Evolutionary conservation across 164 flowering plant species (phyloP).

Genomic region (Litsea cubeba): DNA sequence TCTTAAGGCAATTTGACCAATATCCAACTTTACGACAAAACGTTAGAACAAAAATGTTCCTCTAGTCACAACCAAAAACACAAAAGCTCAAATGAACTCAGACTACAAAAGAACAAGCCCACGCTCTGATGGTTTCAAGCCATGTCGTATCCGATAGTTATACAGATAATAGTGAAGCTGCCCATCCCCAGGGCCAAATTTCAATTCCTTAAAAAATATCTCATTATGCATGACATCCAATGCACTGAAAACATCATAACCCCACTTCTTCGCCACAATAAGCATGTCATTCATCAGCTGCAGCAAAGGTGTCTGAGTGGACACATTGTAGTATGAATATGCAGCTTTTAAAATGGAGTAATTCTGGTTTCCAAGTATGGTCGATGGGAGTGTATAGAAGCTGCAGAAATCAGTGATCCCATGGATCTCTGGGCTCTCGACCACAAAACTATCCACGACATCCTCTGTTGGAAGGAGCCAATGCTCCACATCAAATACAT

Average conservation of each 20-base stretch:
- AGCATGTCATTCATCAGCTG: conserved; percentile 57
- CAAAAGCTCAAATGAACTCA: not conserved
- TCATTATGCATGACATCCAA: conserved; percentile 54
- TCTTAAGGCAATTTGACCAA: not conserved
- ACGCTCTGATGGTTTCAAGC: conserved; percentile 44
- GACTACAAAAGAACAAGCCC: conserved; percentile 51
- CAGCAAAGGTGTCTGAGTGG: conserved; percentile 45
- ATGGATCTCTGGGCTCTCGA: conserved; percentile 46
- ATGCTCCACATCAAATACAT: conserved; percentile 46
- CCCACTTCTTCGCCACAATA: conserved; percentile 44
- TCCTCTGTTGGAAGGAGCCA: conserved; percentile 47
- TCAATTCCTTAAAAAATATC: conserved; percentile 44
- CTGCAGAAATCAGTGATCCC: conserved; percentile 53
- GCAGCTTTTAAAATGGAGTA: conserved; percentile 47
- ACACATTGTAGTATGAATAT: conserved; percentile 49
- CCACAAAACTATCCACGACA: conserved; percentile 49
- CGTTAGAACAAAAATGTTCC: conserved; percentile 1
- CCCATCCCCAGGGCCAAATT: conserved; percentile 56
- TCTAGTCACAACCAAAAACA: not conserved
- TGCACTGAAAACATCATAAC: conserved; percentile 53
- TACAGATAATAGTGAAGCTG: conserved; percentile 55
- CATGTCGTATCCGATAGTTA: conserved; percentile 37
- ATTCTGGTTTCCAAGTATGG: conserved; percentile 47
- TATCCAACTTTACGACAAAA: not conserved
- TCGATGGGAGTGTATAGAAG: conserved; percentile 55